Conservation (phyloP, 2,329 filamentous ascomycete genomes). For the Colletotrichum lindemuthianum region DNA sequence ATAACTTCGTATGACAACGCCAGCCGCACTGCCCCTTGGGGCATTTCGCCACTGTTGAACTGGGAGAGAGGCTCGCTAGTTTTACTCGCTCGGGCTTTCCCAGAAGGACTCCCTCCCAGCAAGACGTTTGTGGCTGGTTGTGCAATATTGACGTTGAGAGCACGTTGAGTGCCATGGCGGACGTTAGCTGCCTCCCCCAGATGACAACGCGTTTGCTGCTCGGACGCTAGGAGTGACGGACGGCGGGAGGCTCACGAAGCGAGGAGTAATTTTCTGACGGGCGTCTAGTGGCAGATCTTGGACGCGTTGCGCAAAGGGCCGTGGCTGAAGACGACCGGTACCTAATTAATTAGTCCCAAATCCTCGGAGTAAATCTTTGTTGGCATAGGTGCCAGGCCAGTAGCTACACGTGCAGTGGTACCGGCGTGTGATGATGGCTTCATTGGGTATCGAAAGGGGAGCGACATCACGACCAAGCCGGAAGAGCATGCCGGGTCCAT, state of each 20-base stretch:
- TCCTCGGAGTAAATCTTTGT: no score
- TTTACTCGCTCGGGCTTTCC: background rate
- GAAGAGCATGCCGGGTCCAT: no score
- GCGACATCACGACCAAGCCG: no score
- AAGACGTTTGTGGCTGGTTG: constrained; percentile 3
- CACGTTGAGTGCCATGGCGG: background rate
- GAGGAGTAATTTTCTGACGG: background rate
- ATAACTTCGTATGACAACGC: no score
- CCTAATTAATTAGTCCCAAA: no score
- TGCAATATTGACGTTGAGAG: constrained; percentile 26
- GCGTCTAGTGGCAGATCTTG: constrained; percentile 17
- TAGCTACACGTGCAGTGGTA: no score
- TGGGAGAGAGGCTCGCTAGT: constrained; percentile 23
- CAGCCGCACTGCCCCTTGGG: no score
- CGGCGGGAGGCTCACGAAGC: constrained; percentile 3
- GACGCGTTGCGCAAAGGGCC: constrained; percentile 1
- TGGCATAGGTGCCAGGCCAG: no score
- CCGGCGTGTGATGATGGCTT: no score
- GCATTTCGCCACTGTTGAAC: no score
- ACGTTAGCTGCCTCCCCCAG: background rate
- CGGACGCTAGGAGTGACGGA: constrained; percentile 10
- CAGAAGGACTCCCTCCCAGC: background rate
- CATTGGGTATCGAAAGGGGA: no score
- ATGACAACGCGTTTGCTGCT: constrained; percentile 6
- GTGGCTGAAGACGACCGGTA: background rate